Percentiles rank a stretch among this genome's conserved stretches.
Conservation (phyloP, 2,329 filamentous ascomycete genomes). For the Pestalotiopsis sp. region DNA sequence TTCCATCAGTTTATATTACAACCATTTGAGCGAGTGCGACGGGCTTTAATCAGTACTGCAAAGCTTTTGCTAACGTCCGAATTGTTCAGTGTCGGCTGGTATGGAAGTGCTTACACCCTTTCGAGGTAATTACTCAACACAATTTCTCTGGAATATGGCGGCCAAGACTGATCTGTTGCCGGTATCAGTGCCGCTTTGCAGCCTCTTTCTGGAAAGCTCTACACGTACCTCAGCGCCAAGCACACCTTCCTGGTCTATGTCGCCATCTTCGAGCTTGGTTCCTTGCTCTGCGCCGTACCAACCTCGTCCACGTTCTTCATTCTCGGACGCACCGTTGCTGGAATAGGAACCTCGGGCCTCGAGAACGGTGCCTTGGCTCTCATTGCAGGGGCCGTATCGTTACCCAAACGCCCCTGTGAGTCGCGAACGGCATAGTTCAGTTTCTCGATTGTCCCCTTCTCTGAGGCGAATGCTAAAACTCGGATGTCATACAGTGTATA, state of each 20-base stretch:
- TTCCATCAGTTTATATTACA: background rate
- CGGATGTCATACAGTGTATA: background rate
- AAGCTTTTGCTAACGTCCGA: background rate
- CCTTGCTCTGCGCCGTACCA: slow-evolving; percentile 46
- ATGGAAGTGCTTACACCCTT: slow-evolving; percentile 4
- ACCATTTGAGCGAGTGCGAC: rapidly evolving
- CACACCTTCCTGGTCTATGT: slow-evolving; percentile 28
- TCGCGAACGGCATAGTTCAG: background rate
- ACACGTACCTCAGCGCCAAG: slow-evolving; percentile 39
- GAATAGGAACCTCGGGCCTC: slow-evolving; percentile 43
- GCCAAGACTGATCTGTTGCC: background rate
- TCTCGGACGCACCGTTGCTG: slow-evolving; percentile 47
- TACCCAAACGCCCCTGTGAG: slow-evolving; percentile 35
- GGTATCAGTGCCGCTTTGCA: slow-evolving; percentile 13
- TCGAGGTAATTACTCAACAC: background rate
- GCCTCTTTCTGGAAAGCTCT: slow-evolving; percentile 40
- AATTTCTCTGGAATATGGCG: background rate
- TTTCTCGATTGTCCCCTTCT: background rate
- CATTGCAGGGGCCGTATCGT: slow-evolving; percentile 34
- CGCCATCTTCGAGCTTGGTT: slow-evolving; percentile 47
- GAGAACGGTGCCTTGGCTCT: slow-evolving; percentile 46
- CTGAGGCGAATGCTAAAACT: background rate
- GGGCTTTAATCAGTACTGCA: background rate
- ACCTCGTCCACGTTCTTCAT: slow-evolving; percentile 45
- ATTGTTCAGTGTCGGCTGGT: slow-evolving; percentile 3